These are phyloP conservation scores for Oryza nivara DNA, from an alignment of 176 grass and related monocot species.

Conservation along the genomic window DNA sequence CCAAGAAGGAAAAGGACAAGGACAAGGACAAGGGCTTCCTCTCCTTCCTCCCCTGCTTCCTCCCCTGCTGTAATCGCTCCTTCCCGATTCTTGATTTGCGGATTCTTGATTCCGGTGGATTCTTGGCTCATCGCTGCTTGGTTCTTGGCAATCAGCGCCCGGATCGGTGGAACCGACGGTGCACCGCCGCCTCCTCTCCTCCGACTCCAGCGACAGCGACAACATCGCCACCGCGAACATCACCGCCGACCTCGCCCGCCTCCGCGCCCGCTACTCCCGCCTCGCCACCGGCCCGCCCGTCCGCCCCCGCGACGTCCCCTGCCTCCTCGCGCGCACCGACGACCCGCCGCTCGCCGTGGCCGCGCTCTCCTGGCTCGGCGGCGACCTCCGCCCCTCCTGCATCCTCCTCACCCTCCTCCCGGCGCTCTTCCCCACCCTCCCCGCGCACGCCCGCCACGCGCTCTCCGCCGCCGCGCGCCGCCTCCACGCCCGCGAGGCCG, in stretches of 20 bases:
- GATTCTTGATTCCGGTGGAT: too few relatives aligned
- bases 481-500: constrained; percentile 55
- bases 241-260: constrained; percentile 49
- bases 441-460: constrained; percentile 36
- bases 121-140: neutral
- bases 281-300: constrained; percentile 42
- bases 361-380: constrained; percentile 56
- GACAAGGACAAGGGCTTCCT: constrained; percentile 40
- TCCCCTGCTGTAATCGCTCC: constrained; percentile 45
- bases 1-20: constrained; percentile 37
- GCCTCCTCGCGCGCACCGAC: constrained; percentile 45
- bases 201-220: constrained; percentile 59
- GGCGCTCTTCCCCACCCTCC: constrained; percentile 52
- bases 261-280: constrained; percentile 56
- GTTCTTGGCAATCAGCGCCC: constrained; percentile 29
- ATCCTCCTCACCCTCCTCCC: constrained; percentile 51
- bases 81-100: too few relatives aligned
- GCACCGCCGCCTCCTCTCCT: constrained; percentile 56
- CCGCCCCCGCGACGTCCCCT: constrained; percentile 50
- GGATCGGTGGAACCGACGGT: constrained; percentile 37
- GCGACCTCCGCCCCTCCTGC: constrained; percentile 52
- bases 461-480: constrained; percentile 44
- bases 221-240: constrained; percentile 41
- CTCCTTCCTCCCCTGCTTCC: constrained; percentile 58
- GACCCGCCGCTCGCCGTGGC: constrained; percentile 51